Evolutionary conservation across 305 asterid genomes (phyloP).

Genomic region (Fraxinus floribunda): DNA sequence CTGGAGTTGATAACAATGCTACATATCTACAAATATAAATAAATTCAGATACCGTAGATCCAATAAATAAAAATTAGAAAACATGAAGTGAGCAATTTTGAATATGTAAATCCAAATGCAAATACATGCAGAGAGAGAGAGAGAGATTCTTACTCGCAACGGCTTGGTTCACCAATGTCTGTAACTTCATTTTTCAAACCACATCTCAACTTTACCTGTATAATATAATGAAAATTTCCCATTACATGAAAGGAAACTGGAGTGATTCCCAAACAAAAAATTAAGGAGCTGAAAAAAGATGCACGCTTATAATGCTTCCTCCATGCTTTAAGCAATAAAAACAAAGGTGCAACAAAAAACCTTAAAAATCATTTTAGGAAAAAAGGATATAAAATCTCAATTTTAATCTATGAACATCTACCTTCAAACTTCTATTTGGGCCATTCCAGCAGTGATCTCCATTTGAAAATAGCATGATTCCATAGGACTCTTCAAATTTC

Average conservation of each 20-base stretch:
- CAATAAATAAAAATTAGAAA: not conserved
- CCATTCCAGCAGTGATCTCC: slow-evolving; percentile 99
- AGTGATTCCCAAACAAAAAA: slow-evolving; percentile 4
- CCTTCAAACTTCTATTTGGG: slow-evolving; percentile 92
- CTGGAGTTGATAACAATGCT: slow-evolving; percentile 79
- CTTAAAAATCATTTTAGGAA: not conserved
- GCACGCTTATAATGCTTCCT: slow-evolving; percentile 2
- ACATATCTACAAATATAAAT: slow-evolving; percentile 54
- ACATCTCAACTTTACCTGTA: slow-evolving; percentile 84
- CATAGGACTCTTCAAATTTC: slow-evolving; percentile 78
- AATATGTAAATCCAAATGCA: not conserved
- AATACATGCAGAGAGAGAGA: not conserved
- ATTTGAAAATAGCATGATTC: slow-evolving; percentile 62
- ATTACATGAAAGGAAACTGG: not conserved
- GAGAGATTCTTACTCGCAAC: slow-evolving; percentile 79
- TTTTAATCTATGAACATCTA: slow-evolving; percentile 19
- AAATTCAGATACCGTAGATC: slow-evolving; percentile 18
- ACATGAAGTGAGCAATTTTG: not conserved
- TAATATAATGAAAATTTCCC: not conserved
- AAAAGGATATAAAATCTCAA: slow-evolving; percentile 12
- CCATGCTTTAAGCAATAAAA: slow-evolving; percentile 20
- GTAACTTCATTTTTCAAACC: slow-evolving; percentile 78
- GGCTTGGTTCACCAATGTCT: slow-evolving; percentile 96
- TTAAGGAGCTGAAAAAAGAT: not conserved
- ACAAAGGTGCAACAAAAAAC: not conserved